Evolutionary conservation across 148 eudicot species (phyloP).

Genomic region (Spergularia bocconei): DNA sequence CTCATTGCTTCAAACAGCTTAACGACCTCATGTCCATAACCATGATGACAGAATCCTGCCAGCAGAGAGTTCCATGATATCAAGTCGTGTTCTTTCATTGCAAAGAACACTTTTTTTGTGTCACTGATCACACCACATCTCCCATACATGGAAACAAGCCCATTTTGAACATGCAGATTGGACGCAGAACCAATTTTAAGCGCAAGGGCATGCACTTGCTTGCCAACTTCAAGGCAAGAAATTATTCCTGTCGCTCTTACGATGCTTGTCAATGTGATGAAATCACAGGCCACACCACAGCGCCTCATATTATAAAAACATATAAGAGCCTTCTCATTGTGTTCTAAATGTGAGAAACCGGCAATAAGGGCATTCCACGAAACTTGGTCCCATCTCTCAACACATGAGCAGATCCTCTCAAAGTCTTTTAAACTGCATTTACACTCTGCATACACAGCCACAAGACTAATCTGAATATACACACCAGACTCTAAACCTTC

Average conservation of each 20-base stretch:
- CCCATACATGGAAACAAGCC: slow-evolving; percentile 63
- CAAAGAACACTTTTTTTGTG: slow-evolving; percentile 41
- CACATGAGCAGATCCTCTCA: slow-evolving; percentile 28
- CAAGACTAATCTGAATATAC: slow-evolving; percentile 39
- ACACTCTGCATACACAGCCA: slow-evolving; percentile 47
- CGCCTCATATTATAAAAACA: slow-evolving; percentile 52
- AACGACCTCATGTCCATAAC: slow-evolving; percentile 42
- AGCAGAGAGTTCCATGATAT: slow-evolving; percentile 65
- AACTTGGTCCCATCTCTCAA: slow-evolving; percentile 45
- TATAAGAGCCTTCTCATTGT: slow-evolving; percentile 32
- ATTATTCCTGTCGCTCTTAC: slow-evolving; percentile 38
- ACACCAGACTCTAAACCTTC: slow-evolving; percentile 42
- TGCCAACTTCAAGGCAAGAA: slow-evolving; percentile 46
- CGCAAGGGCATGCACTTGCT: slow-evolving; percentile 43
- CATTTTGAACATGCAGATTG: slow-evolving; percentile 42
- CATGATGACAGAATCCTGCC: slow-evolving; percentile 48
- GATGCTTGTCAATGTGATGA: slow-evolving; percentile 43
- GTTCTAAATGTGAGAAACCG: slow-evolving; percentile 49
- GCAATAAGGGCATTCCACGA: slow-evolving; percentile 63
- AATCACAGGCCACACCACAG: slow-evolving; percentile 38
- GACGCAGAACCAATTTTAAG: slow-evolving; percentile 37
- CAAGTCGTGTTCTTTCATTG: slow-evolving; percentile 41
- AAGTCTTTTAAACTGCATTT: slow-evolving; percentile 39
- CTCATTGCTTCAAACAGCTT: slow-evolving; percentile 51
- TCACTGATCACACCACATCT: slow-evolving; percentile 44